Conservation (phyloP, 2,329 filamentous ascomycete genomes). For the Diaporthe destruens region DNA sequence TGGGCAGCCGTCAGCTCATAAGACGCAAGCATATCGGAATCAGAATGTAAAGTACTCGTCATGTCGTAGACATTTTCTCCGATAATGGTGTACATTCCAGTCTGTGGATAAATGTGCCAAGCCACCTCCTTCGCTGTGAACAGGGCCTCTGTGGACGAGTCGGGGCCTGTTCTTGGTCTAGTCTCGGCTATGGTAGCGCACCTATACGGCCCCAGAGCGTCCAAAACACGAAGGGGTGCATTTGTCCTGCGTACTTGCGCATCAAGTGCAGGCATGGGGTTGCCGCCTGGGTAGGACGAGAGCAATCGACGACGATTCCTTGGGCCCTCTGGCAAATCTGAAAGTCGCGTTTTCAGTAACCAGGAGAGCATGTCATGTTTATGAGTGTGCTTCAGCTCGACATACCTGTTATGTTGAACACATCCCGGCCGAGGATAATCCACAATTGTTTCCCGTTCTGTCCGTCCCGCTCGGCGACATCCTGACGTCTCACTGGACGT, state of each 20-base stretch:
- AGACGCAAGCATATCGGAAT: too few relatives aligned
- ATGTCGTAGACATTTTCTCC: background rate
- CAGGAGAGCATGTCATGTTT: rapidly evolving
- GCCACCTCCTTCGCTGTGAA: slow-evolving; percentile 11
- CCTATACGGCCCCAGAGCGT: background rate
- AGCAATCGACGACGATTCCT: background rate
- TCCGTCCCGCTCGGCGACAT: slow-evolving; percentile 12
- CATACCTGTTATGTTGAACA: slow-evolving; percentile 2
- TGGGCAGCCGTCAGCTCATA: background rate
- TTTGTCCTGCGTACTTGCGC: too few relatives aligned
- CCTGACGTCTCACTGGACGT: background rate
- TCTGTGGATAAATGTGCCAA: slow-evolving; percentile 3
- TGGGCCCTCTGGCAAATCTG: background rate
- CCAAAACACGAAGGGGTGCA: background rate
- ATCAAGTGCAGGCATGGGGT: background rate
- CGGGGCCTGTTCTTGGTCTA: background rate
- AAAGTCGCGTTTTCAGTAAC: background rate
- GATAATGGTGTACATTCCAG: slow-evolving; percentile 13
- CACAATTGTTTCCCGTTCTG: background rate
- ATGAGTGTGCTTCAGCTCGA: rapidly evolving
- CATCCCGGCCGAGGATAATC: background rate
- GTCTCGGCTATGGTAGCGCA: slow-evolving; percentile 10
- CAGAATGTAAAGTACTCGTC: background rate
- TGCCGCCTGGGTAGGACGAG: background rate
- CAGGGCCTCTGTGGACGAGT: background rate